Conservation (phyloP, 148 eudicot genomes). For the Simmondsia chinensis region DNA sequence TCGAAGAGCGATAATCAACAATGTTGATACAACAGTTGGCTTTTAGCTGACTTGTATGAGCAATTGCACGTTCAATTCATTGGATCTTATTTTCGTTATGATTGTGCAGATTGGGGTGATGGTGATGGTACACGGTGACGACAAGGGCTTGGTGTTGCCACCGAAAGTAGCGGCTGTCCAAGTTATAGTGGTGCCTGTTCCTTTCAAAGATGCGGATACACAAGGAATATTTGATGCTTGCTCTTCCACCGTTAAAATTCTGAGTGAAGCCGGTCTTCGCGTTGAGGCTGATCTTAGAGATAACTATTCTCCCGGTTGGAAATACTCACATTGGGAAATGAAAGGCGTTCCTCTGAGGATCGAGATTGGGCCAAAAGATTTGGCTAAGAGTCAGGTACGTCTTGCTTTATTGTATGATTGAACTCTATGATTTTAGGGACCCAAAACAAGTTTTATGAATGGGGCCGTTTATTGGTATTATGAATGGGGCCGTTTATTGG, state of each 20-base stretch:
- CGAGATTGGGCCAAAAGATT: slow-evolving; percentile 96
- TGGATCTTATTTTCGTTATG: neutral
- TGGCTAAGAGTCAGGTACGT: slow-evolving; percentile 78
- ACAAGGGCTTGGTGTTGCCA: slow-evolving; percentile 93
- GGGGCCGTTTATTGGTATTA: too few relatives aligned
- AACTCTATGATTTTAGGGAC: neutral
- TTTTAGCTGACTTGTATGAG: too few relatives aligned
- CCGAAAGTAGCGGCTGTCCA: slow-evolving; percentile 92
- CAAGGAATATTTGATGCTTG: slow-evolving; percentile 74
- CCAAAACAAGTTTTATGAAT: too few relatives aligned
- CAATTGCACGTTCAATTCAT: too few relatives aligned
- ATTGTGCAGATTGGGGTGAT: slow-evolving; percentile 86
- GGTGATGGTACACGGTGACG: slow-evolving; percentile 99
- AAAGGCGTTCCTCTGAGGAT: slow-evolving; percentile 96
- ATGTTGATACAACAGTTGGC: too few relatives aligned
- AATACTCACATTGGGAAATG: slow-evolving; percentile 97
- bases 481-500: too few relatives aligned
- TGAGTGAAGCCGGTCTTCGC: slow-evolving; percentile 63
- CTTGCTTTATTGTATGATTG: slow-evolving; percentile 1
- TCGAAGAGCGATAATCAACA: too few relatives aligned
- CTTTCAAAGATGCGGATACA: slow-evolving; percentile 85
- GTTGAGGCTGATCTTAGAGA: slow-evolving; percentile 81
- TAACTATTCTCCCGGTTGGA: slow-evolving; percentile 99
- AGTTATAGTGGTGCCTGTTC: slow-evolving; percentile 89
- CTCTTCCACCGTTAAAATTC: slow-evolving; percentile 38